Evolutionary conservation across 306 rosid species (phyloP), one percentile per base, ranked within the genome.

Genomic region (Prunus mume): DNA sequence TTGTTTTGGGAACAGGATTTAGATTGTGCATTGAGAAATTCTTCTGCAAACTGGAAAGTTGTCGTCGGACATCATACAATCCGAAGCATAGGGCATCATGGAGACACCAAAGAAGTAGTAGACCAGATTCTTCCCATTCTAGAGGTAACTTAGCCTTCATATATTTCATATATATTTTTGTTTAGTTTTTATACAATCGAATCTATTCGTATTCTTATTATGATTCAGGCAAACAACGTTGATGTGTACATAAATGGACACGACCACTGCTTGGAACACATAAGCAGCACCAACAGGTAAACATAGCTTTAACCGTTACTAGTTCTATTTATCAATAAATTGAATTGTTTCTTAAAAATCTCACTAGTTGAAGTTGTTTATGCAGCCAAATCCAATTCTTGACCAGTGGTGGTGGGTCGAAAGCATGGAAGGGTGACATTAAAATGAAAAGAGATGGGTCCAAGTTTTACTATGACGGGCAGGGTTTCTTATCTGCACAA

Each of bases 321-420:
- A 24, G 2, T 18, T 12, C n/a, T 17, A 2, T 20, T 12, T 22
- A 38, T 12, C 43, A 25, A 6, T 27, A 10, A 17, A 27, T 6
- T 18, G 51, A 25, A 2, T 25, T 15, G 30, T 43, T 46, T 24
- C 9, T n/a, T 41, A 1, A 17, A 14, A 24, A 60, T 17, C 27
- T 18, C 56, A 25, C 14, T 3, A 9, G 20, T 38, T 38, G 43
- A 38, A 22, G 43, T 24, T 50, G 14, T 32, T 20, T 9, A n/a
- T 78, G 86, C 88, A 90, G 97, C 71, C 83, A 68, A 79, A 66
- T 90, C 18, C 93, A 89, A 34, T 89, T 87, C 80, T 84, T 90
- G n/a, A 93, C 97, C 1, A 86, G 92, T 70, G 96, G 94, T 1
- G 96, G 89, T 55, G 94, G 94, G 12, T 90, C 97, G 9, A 90